Conservation (phyloP, 2,329 filamentous ascomycete genomes). For the Mollisiaceae sp. region DNA sequence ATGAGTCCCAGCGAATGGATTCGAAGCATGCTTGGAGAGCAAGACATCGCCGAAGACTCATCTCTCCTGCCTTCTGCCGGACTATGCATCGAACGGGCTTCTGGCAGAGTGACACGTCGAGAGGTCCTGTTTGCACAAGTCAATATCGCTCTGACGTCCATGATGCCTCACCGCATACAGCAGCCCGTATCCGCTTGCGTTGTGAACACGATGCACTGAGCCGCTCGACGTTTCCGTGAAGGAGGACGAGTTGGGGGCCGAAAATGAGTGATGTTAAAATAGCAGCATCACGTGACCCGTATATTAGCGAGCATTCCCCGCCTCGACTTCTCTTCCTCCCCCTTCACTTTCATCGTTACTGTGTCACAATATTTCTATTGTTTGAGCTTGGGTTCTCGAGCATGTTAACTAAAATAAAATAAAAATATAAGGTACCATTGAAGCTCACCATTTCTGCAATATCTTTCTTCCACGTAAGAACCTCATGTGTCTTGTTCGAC, state of each 20-base stretch:
- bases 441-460: neutral
- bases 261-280: neutral
- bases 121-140: neutral
- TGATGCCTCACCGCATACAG: neutral
- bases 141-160: neutral
- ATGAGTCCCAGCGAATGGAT: neutral
- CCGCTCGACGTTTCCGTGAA: neutral
- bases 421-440: neutral
- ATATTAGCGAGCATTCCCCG: neutral
- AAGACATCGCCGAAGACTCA: neutral
- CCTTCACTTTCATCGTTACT: neutral
- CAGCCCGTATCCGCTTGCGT: constrained; percentile 10
- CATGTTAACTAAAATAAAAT: neutral
- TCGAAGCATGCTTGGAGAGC: neutral
- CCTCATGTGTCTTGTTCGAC: neutral
- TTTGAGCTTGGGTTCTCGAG: neutral
- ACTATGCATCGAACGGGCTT: neutral
- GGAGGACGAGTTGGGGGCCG: neutral
- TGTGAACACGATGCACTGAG: neutral
- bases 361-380: neutral
- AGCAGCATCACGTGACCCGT: neutral
- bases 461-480: neutral
- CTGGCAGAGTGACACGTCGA: neutral
- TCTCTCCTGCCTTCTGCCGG: constrained; percentile 6
- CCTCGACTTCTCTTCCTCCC: neutral